Evolutionary conservation across 805 yeast genomes (phyloP).

Genomic region (Tetrapisispora nanseiensis): DNA sequence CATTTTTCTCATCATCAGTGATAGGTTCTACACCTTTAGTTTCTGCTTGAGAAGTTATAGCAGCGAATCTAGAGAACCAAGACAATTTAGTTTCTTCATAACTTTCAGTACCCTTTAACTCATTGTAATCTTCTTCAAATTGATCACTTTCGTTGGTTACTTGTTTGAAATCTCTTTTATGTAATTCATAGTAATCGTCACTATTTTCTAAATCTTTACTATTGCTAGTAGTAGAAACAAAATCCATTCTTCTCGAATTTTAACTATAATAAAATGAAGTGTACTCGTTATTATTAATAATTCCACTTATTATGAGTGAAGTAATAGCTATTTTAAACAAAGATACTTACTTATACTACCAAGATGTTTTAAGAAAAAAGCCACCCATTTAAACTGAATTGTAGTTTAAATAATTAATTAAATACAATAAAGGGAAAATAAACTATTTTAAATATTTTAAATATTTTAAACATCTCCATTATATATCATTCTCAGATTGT

Average conservation of each 20-base stretch:
- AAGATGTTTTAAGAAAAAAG: not conserved
- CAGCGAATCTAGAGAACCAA: conserved; percentile 20
- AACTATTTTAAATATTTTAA: no score
- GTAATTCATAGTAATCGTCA: conserved; percentile 1
- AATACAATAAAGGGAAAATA: no score
- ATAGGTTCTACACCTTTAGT: conserved; percentile 72
- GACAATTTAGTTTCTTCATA: conserved; percentile 11
- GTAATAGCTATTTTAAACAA: no score
- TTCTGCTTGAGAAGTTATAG: conserved; percentile 35
- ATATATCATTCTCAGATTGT: not conserved
- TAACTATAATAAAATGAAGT: not conserved
- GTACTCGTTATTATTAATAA: no score
- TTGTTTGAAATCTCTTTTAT: conserved; percentile 3
- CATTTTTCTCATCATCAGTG: conserved; percentile 67
- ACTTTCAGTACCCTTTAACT: conserved; percentile 2
- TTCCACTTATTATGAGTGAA: no score
- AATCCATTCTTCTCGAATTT: not conserved
- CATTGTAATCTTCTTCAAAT: conserved; percentile 4
- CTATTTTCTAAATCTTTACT: conserved; percentile 2
- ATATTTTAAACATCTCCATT: not conserved
- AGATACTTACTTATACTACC: not conserved
- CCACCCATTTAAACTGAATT: not conserved
- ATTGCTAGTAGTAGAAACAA: not conserved
- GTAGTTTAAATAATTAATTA: not conserved
- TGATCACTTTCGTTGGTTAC: conserved; percentile 1